Conservation (phyloP, 1,139 yeast genomes). For the Wickerhamomyces sp. region DNA sequence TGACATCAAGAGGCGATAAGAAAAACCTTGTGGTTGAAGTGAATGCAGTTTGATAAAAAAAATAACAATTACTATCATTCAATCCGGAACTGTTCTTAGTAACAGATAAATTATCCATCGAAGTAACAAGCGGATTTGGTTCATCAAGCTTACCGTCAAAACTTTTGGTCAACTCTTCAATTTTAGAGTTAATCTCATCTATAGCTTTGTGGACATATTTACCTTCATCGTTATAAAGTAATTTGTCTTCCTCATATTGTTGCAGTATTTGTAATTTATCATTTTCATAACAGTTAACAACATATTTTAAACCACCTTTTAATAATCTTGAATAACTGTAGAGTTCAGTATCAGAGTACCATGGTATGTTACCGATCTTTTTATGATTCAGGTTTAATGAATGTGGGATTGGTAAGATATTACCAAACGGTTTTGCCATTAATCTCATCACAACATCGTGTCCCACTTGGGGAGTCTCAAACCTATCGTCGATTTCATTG, state of each 20-base stretch:
- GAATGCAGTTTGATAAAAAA: slow-evolving; percentile 72
- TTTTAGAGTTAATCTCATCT: slow-evolving; percentile 44
- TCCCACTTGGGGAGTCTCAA: slow-evolving; percentile 58
- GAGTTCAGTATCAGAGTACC: slow-evolving; percentile 33
- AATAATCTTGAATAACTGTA: slow-evolving; percentile 54
- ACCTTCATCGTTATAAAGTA: slow-evolving; percentile 57
- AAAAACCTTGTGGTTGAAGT: slow-evolving; percentile 62
- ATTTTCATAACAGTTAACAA: slow-evolving; percentile 46
- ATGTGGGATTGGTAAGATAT: slow-evolving; percentile 61
- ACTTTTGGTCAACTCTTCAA: slow-evolving; percentile 25
- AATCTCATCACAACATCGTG: slow-evolving; percentile 59
- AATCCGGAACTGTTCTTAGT: slow-evolving; percentile 18
- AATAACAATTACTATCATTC: slow-evolving; percentile 40
- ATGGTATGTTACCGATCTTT: slow-evolving; percentile 37
- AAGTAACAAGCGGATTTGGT: slow-evolving; percentile 15
- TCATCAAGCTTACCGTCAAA: slow-evolving; percentile 16
- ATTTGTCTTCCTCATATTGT: slow-evolving; percentile 52
- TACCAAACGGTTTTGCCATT: slow-evolving; percentile 65
- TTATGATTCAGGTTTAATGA: slow-evolving; percentile 30
- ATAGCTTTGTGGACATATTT: slow-evolving; percentile 55
- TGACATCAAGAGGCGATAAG: slow-evolving; percentile 74
- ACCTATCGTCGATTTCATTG: slow-evolving; percentile 45
- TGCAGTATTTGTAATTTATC: slow-evolving; percentile 49
- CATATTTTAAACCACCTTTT: slow-evolving; percentile 55
- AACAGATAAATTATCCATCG: slow-evolving; percentile 19